These are phyloP conservation scores for Kazachstania taianensis DNA, from an alignment of 805 yeast genomes.

Conservation along the genomic window DNA sequence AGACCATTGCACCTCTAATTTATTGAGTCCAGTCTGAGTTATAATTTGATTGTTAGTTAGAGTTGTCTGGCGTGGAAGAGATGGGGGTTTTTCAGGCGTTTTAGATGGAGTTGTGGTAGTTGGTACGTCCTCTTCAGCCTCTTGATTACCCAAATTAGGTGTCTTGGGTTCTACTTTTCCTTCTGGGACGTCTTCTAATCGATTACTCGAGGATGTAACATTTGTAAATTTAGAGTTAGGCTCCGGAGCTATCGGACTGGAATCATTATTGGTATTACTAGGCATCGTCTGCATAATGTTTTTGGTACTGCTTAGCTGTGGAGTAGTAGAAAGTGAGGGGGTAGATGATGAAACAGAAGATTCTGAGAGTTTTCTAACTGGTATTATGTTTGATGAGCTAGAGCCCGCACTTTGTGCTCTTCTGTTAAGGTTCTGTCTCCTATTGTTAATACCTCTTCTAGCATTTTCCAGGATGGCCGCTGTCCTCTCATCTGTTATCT, in stretches of 20 bases:
- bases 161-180: background rate
- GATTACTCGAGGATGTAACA: background rate
- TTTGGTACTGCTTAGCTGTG: background rate
- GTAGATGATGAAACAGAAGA: background rate
- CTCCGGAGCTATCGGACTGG: constrained; percentile 5
- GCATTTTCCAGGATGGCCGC: constrained; percentile 26
- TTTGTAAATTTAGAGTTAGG: background rate
- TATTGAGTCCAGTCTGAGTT: constrained; percentile 26
- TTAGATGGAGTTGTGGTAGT: background rate
- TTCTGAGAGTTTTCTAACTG: constrained; percentile 10
- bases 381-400: constrained; percentile 18
- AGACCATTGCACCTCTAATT: constrained; percentile 51
- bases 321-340: background rate
- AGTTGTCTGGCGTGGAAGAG: constrained; percentile 13
- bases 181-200: background rate
- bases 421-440: constrained; percentile 11
- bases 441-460: constrained; percentile 14
- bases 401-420: constrained; percentile 17
- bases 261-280: background rate
- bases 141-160: background rate
- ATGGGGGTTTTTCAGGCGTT: background rate
- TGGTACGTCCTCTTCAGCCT: no score
- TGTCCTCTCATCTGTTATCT: constrained; percentile 23
- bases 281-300: background rate
- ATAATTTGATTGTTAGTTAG: constrained; percentile 1